These are phyloP conservation scores for Closterium sp. DNA, from an alignment of 139 green algal species.

Conservation along the genomic window DNA sequence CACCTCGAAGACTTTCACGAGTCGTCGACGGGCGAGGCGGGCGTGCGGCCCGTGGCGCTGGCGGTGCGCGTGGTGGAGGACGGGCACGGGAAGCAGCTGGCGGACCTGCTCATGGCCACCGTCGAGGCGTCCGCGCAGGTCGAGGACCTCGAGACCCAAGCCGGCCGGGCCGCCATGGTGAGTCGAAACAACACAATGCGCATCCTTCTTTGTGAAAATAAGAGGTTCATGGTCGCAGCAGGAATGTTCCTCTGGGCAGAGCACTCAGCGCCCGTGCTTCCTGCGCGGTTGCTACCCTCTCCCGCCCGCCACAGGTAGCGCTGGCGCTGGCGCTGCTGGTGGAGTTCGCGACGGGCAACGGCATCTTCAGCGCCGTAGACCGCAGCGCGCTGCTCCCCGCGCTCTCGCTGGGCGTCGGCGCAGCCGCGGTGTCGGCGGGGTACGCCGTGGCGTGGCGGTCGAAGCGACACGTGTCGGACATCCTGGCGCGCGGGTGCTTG, in stretches of 20 bases:
- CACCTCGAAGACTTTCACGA: neutral
- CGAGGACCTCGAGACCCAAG: neutral
- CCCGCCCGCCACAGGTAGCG: neutral
- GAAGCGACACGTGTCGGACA: neutral
- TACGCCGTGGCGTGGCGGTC: neutral
- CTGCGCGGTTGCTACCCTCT: too few species aligned
- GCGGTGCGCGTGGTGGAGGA: neutral
- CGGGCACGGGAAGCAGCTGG: neutral
- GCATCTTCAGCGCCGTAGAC: neutral
- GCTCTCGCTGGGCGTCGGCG: neutral
- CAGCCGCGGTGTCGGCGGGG: neutral
- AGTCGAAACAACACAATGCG: neutral
- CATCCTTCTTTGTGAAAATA: neutral
- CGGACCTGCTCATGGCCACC: neutral
- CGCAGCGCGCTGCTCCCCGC: neutral
- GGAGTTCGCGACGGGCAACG: neutral
- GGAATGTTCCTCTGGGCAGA: neutral
- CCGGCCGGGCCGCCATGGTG: neutral
- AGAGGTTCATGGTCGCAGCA: neutral
- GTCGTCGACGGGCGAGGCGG: neutral
- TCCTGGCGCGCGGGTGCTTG: neutral
- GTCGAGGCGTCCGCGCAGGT: conserved; percentile 7
- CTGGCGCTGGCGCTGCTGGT: neutral
- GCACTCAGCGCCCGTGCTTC: neutral
- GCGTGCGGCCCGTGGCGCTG: neutral